Evolutionary conservation across 1,139 yeast genomes (phyloP), one percentile per base, ranked within the genome.

Genomic region (Kodamaea plutei): DNA sequence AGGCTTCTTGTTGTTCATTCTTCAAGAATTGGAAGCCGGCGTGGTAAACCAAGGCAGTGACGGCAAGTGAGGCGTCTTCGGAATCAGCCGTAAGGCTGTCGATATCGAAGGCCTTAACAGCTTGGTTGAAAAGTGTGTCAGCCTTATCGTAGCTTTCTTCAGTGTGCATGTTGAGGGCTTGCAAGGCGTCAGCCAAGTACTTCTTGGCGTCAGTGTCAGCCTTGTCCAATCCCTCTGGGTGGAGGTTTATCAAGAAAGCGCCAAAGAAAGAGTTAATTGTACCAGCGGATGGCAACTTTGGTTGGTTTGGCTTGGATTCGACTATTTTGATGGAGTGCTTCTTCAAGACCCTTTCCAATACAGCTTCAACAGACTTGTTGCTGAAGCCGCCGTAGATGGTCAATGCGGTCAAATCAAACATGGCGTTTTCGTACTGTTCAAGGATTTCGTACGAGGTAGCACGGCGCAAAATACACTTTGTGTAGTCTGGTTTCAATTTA

Each of bases 341-440:
- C 54, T 76, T 76, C 67, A 91, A 73, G 27, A 85, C 88, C 58
- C 96, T 78, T 66, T 93, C 97, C 51, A 93, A 78, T 35, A 84
- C 76, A 43, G 76, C 73, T 58, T 88, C 95, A 37, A 84, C 74
- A 20, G 84, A 70, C 50, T 79, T 80, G 57, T 84, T 85, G 50
- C 77, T 76, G 62, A 85, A 83, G 5, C 87, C 88, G 26, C 88
- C 88, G 52, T 73, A 76, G 41, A 83, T 69, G 23, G 89, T 77
- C 52, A 82, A 68, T 4, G 95, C 89, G 35, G 97, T 89, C 58
- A 85, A 76, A 60, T 93, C 98, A 57, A 82, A 79, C 76, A 88
- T 79, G 32, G 98, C 91, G 37, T 89, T 95, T 33, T 79, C 74
- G 59, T 75, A 87, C 43, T 73, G 68, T 47, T 79, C 95, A 44